Percentiles rank a stretch among this genome's conserved stretches.
Evolutionary conservation across 768 basidiomycete species (phyloP).

Genomic region (Mycena leptocephala): DNA sequence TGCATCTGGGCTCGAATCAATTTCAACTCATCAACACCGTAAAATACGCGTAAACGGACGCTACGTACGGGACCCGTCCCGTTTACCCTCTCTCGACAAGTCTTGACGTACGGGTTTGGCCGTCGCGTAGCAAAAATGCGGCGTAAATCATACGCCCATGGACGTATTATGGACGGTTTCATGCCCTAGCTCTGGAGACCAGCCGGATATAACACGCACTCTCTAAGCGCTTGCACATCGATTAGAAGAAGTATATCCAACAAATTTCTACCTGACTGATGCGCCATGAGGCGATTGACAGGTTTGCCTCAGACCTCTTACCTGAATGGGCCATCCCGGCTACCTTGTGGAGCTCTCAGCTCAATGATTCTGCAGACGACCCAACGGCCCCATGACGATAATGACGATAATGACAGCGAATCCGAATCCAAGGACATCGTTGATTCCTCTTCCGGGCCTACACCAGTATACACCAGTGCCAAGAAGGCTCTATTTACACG

Average conservation of each 20-base stretch:
- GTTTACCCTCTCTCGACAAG: too few species aligned
- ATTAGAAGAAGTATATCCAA: slow-evolving; percentile 45
- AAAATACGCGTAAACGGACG: too few species aligned
- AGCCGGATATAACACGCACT: background rate
- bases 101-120: too few species aligned
- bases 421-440: background rate
- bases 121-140: too few species aligned
- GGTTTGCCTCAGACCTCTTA: slow-evolving; percentile 14
- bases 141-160: too few species aligned
- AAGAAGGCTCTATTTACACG: slow-evolving; percentile 25
- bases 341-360: slow-evolving; percentile 25
- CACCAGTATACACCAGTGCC: slow-evolving; percentile 9
- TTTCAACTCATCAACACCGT: too few species aligned
- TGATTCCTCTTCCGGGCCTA: background rate
- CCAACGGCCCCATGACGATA: too few species aligned
- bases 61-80: too few species aligned
- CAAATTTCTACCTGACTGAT: slow-evolving; percentile 56
- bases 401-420: slow-evolving; percentile 1
- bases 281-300: slow-evolving; percentile 44
- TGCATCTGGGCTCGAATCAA: too few species aligned
- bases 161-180: too few species aligned
- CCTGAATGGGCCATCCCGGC: slow-evolving; percentile 23
- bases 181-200: too few species aligned
- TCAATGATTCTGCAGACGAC: background rate
- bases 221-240: slow-evolving; percentile 55